Evolutionary conservation across 192 early-diverging fungal species (phyloP).

Genomic region (Coemansia sp.): DNA sequence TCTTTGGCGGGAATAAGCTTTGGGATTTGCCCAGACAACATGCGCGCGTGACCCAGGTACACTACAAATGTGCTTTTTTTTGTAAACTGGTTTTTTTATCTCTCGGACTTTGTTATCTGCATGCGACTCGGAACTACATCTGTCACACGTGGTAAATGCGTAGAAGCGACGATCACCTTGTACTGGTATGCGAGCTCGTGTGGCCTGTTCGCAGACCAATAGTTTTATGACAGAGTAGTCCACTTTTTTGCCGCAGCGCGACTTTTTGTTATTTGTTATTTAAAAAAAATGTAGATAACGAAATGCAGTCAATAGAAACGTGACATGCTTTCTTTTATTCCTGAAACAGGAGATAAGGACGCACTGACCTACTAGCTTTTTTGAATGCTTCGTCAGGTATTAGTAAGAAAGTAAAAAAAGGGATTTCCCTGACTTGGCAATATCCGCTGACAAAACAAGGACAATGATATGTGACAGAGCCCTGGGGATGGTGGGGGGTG

Average conservation of each 20-base stretch:
- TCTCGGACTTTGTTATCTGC: conserved; percentile 4
- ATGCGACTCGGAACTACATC: conserved; percentile 10
- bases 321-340: background rate
- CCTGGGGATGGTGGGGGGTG: conserved; percentile 4
- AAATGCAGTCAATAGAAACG: background rate
- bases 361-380: background rate
- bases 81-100: conserved; percentile 1
- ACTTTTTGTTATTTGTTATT: background rate
- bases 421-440: background rate
- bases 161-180: conserved; percentile 13
- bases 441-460: background rate
- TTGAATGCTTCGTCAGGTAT: background rate
- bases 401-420: background rate
- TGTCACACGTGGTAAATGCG: background rate
- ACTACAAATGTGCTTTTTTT: background rate
- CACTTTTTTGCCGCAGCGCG: background rate
- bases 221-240: background rate
- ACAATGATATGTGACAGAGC: background rate
- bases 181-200: background rate
- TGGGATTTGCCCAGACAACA: conserved; percentile 2
- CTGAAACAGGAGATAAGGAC: background rate
- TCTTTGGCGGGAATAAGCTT: background rate
- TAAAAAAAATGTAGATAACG: background rate
- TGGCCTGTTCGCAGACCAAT: background rate
- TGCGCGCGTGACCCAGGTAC: conserved; percentile 1